Evolutionary conservation across 192 early-diverging fungal species (phyloP).

Genomic region (Chytriomyces sp.): DNA sequence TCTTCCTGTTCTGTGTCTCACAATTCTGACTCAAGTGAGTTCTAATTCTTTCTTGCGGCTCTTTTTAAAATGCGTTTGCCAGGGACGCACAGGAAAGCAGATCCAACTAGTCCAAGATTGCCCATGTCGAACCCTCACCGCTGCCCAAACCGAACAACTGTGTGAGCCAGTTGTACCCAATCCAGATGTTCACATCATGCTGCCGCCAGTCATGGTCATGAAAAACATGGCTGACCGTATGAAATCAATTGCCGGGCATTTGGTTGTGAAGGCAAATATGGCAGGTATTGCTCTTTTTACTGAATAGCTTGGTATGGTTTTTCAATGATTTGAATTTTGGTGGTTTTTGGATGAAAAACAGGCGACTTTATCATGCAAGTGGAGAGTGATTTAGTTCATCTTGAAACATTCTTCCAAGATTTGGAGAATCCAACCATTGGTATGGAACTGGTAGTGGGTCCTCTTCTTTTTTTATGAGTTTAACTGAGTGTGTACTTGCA

Average conservation of each 20-base stretch:
- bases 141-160: conserved; percentile 60
- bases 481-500: conserved; percentile 29
- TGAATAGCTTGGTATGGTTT: background rate
- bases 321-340: background rate
- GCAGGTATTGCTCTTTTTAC: too few species aligned
- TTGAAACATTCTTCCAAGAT: conserved; percentile 64
- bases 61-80: background rate
- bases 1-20: conserved; percentile 56
- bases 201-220: conserved; percentile 73
- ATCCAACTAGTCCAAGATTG: conserved; percentile 63
- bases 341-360: background rate
- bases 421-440: conserved; percentile 67
- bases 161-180: conserved; percentile 52
- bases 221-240: conserved; percentile 70
- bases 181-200: conserved; percentile 69
- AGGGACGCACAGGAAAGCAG: conserved; percentile 52
- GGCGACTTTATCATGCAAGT: conserved; percentile 69
- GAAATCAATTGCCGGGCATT: conserved; percentile 61
- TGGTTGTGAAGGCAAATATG: conserved; percentile 75
- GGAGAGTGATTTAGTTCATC: conserved; percentile 62
- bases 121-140: conserved; percentile 60
- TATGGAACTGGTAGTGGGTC: too few species aligned
- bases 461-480: background rate
- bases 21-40: conserved; percentile 49
- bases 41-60: background rate